These are phyloP conservation scores for Grammothele lineata DNA, from an alignment of 768 basidiomycete genomes.

Conservation along the genomic window DNA sequence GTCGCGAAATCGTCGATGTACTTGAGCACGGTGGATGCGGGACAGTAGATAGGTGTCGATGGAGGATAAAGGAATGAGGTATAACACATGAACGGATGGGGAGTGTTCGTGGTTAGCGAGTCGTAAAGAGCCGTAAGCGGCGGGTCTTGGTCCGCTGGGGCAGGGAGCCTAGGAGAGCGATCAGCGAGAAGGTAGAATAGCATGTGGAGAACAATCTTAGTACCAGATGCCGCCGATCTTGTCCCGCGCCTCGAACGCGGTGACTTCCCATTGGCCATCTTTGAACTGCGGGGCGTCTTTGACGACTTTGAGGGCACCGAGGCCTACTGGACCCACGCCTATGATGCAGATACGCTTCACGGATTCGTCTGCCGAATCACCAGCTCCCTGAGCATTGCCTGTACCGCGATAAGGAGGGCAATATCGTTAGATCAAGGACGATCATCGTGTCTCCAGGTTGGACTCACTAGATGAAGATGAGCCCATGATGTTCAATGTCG, in stretches of 20 bases:
- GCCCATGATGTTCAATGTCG: neutral
- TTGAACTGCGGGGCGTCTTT: conserved; percentile 55
- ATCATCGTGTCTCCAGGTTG: neutral
- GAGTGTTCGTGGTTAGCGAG: conserved; percentile 76
- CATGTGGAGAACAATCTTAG: conserved; percentile 15
- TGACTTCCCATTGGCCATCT: conserved; percentile 52
- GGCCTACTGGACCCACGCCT: conserved; percentile 73
- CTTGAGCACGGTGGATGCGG: conserved; percentile 50
- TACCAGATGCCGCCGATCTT: conserved; percentile 79
- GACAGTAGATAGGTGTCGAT: conserved; percentile 66
- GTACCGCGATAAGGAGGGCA: too few species aligned
- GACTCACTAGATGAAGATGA: conserved; percentile 9
- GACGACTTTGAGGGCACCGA: conserved; percentile 64
- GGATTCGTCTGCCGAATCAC: too few species aligned
- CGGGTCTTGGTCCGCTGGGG: conserved; percentile 43
- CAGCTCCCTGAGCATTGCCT: too few species aligned
- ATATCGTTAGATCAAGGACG: neutral
- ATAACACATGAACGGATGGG: conserved; percentile 75
- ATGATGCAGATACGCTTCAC: conserved; percentile 53
- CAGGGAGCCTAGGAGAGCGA: conserved; percentile 47
- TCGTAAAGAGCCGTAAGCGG: conserved; percentile 74
- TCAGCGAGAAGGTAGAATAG: neutral
- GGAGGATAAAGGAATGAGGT: conserved; percentile 63
- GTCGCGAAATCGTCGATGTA: conserved; percentile 69
- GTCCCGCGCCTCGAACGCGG: conserved; percentile 62